phyloP scores from a whole-genome alignment of 495 filamentous ascomycete genomes.

The Penicillium coprophilum region DNA sequence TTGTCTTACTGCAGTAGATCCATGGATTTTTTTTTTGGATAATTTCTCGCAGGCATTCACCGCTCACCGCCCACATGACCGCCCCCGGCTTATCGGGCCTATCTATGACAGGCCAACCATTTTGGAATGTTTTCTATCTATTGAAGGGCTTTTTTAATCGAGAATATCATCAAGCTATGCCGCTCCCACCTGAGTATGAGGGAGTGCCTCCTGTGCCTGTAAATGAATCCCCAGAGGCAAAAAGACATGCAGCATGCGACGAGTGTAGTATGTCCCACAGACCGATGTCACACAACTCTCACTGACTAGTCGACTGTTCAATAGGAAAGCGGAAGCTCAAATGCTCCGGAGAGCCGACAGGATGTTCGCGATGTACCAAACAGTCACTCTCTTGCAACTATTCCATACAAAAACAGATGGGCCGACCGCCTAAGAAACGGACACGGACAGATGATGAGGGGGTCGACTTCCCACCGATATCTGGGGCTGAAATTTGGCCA shows the following conservation, averaged over 20 bases:
- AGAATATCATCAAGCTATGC: constrained; percentile 3
- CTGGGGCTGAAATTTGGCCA: constrained; percentile 26
- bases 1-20: constrained; percentile 16
- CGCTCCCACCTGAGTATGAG: constrained; percentile 5
- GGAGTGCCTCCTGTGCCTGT: background rate
- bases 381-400: constrained; percentile 46
- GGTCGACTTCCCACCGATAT: constrained; percentile 15
- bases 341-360: constrained; percentile 47
- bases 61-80: constrained; percentile 50
- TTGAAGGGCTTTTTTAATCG: background rate
- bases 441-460: constrained; percentile 35
- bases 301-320: constrained; percentile 18
- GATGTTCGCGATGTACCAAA: constrained; percentile 44
- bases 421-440: constrained; percentile 47
- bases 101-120: constrained; percentile 22
- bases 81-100: constrained; percentile 30
- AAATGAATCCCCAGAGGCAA: constrained; percentile 18
- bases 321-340: constrained; percentile 50
- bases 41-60: constrained; percentile 24
- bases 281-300: background rate
- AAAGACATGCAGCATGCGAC: constrained; percentile 45
- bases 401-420: constrained; percentile 51
- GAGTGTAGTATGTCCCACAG: constrained; percentile 38
- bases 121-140: constrained; percentile 12
- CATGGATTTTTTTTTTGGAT: constrained; percentile 36